phyloP scores from a whole-genome alignment of 495 filamentous ascomycete species.

The Hapsidospora chrysogenum region DNA sequence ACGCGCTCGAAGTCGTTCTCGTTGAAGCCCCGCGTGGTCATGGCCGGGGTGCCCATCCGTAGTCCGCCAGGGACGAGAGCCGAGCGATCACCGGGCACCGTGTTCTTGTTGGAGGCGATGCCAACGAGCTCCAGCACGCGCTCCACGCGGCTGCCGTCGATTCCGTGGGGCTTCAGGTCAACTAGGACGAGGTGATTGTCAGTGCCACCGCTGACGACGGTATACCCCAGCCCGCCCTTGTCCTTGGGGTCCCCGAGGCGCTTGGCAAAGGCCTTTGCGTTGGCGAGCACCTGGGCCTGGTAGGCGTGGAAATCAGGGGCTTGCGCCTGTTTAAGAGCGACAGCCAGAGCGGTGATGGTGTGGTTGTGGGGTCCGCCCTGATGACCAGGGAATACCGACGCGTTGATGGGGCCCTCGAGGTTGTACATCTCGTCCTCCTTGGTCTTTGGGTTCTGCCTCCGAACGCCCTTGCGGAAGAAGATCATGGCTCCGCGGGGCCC shows the following conservation, averaged over 20 bases:
- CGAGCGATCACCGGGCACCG: constrained; percentile 86
- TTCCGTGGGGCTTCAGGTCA: constrained; percentile 80
- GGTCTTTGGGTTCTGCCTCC: constrained; percentile 68
- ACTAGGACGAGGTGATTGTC: constrained; percentile 93
- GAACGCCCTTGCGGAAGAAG: constrained; percentile 86
- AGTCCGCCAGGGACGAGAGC: constrained; percentile 84
- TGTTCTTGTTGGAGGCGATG: constrained; percentile 97
- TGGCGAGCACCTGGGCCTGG: constrained; percentile 72
- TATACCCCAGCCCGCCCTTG: constrained; percentile 70
- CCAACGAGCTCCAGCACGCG: constrained; percentile 86
- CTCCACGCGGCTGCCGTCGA: constrained; percentile 91
- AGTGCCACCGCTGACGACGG: constrained; percentile 80
- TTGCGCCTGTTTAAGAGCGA: constrained; percentile 87
- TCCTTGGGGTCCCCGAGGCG: constrained; percentile 56
- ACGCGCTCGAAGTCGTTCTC: constrained; percentile 80
- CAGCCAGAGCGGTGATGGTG: constrained; percentile 88
- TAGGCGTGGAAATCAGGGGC: constrained; percentile 76
- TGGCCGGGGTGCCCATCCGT: constrained; percentile 85
- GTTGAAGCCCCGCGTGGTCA: constrained; percentile 87
- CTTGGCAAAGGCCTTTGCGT: constrained; percentile 70
- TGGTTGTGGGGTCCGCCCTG: constrained; percentile 98
- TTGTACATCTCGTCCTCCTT: constrained; percentile 75
- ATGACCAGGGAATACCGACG: constrained; percentile 96
- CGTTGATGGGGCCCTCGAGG: constrained; percentile 86
- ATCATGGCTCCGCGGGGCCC: constrained; percentile 95